Evolutionary conservation across 495 filamentous ascomycete species (phyloP), one percentile per base, ranked within the genome.

Genomic region (Saxophila tyrrhenica): DNA sequence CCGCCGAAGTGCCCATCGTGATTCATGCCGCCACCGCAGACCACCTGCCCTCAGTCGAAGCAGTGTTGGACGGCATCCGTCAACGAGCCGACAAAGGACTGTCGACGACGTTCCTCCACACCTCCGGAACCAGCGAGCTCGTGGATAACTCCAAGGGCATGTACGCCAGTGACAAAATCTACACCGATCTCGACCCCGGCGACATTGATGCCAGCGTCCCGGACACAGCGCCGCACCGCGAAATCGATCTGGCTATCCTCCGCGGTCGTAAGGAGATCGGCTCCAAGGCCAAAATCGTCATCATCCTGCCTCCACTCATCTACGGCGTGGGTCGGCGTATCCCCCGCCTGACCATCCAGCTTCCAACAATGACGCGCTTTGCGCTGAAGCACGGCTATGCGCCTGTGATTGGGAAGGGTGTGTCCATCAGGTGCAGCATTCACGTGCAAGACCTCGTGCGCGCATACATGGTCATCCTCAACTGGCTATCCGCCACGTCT

Each of bases 201-300:
- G 57, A 65, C 9, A 65, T 75, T 21, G 56, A 74, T 20, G 24
- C 23, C 48, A 58, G 63, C 0, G 47, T 74, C 3, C 59, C 72
- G 0, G 65, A 69, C 29, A 48, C 58, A 41, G 67, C 71, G 9
- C 61, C 70, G 0, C 73, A 74, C 58, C 70, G 73, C 8, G 44
- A 57, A 8, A 64, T 74, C 19, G 71, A 75, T 44, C 62, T 74
- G 1, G 49, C 66, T 8, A 75, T 74, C 44, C 23, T 72, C 32
- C 53, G 55, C 8, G 64, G 57, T 10, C 51, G 55, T 11, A 62
- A 66, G 23, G 61, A 67, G 29, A 55, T 75, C 0, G 63, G 60
- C 0, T 56, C 58, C n/a, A 62, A 65, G 20, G 70, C 73, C 0
- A 71, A 71, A 44, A 53, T 73, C 7, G 65, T 62, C 1, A 63